phyloP scores from a whole-genome alignment of 306 rosid species.

The Cajanus cajan region DNA sequence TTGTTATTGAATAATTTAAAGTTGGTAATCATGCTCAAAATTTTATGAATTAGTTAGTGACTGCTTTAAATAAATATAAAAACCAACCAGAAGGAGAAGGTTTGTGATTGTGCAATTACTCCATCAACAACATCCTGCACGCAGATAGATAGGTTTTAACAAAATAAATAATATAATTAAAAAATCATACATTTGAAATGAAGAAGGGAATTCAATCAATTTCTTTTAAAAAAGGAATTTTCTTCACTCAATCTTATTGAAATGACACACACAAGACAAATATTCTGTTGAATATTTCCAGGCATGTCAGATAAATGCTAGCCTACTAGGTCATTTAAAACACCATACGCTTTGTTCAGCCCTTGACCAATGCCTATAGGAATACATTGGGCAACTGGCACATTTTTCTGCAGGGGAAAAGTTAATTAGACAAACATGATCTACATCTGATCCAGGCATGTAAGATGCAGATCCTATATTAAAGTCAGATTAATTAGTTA shows the following conservation, averaged over 20 bases:
- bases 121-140: conserved; percentile 75
- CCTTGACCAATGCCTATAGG: conserved; percentile 18
- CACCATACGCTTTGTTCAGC: neutral
- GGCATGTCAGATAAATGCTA: neutral
- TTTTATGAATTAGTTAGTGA: conserved; percentile 32
- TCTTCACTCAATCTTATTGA: neutral
- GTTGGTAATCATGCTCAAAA: conserved; percentile 26
- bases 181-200: neutral
- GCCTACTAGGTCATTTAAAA: neutral
- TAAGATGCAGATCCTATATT: conserved; percentile 17
- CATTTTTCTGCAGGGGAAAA: neutral
- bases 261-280: neutral
- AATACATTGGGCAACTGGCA: neutral
- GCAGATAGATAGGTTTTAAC: conserved; percentile 25
- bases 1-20: conserved; percentile 29
- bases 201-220: conserved; percentile 14
- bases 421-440: neutral
- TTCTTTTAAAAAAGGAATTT: neutral
- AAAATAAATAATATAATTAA: neutral
- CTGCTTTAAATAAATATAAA: conserved; percentile 42
- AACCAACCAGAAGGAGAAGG: conserved; percentile 92
- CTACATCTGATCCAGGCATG: conserved; percentile 15
- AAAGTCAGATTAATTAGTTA: conserved; percentile 3
- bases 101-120: conserved; percentile 65
- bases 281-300: neutral